These are phyloP conservation scores for Sarcomyxa edulis DNA, from an alignment of 768 basidiomycete species.

Conservation along the genomic window DNA sequence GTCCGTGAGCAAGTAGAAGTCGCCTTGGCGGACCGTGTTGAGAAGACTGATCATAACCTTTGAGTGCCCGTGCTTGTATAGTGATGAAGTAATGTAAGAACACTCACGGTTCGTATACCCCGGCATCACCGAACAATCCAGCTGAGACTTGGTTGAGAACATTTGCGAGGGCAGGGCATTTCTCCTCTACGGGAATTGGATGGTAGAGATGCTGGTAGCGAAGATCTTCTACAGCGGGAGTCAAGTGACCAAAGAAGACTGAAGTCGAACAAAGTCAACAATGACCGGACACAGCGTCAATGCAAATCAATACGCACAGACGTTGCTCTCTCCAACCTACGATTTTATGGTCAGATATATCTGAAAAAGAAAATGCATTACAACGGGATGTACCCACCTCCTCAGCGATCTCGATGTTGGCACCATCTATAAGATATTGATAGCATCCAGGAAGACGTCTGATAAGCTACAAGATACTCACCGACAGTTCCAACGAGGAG, in stretches of 20 bases:
- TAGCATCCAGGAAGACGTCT: neutral
- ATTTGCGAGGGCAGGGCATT: conserved; percentile 75
- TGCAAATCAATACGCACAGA: conserved; percentile 55
- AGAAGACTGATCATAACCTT: conserved; percentile 41
- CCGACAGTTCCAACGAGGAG: conserved; percentile 81
- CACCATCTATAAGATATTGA: conserved; percentile 58
- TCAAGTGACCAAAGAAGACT: conserved; percentile 91
- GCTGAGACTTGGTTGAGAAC: conserved; percentile 73
- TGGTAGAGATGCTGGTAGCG: conserved; percentile 85
- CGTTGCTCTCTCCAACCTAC: conserved; percentile 79
- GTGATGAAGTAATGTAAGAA: conserved; percentile 4
- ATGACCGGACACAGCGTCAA: conserved; percentile 5
- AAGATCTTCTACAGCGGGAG: conserved; percentile 82
- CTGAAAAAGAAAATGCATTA: neutral
- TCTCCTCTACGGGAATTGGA: conserved; percentile 73
- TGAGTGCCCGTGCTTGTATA: conserved; percentile 1
- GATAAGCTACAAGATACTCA: conserved; percentile 18
- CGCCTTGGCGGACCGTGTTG: conserved; percentile 71
- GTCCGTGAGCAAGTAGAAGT: conserved; percentile 81
- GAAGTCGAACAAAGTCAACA: neutral
- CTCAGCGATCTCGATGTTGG: conserved; percentile 95
- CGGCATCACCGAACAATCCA: conserved; percentile 76
- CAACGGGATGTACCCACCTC: conserved; percentile 37
- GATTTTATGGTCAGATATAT: neutral
- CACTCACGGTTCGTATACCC: conserved; percentile 81